Evolutionary conservation across 768 basidiomycete genomes (phyloP).

Genomic region (Tephrocybe sp.): DNA sequence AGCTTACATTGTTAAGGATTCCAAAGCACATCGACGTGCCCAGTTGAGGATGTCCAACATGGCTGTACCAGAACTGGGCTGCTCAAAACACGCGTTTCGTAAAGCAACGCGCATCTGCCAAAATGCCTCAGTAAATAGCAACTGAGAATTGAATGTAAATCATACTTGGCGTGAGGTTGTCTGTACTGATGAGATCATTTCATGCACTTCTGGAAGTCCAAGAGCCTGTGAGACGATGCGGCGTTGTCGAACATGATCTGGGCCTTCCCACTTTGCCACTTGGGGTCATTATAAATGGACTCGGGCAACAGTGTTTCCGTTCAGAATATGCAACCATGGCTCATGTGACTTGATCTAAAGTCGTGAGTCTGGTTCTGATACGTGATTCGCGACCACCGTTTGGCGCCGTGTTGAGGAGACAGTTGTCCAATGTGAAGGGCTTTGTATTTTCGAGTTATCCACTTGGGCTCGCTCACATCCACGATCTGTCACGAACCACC

Average conservation of each 20-base stretch:
- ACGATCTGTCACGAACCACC: too few relatives aligned
- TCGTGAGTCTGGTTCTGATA: too few relatives aligned
- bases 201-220: conserved; percentile 4
- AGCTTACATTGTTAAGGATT: conserved; percentile 7
- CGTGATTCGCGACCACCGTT: too few relatives aligned
- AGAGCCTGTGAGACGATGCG: conserved; percentile 6
- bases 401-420: too few relatives aligned
- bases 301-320: too few relatives aligned
- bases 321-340: too few relatives aligned
- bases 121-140: neutral
- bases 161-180: neutral
- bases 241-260: conserved; percentile 9
- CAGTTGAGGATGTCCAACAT: conserved; percentile 7
- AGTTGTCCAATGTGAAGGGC: too few relatives aligned
- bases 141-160: neutral
- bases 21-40: conserved; percentile 5
- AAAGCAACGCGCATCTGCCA: neutral
- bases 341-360: too few relatives aligned
- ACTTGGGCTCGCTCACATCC: too few relatives aligned
- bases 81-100: neutral
- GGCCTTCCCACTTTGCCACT: too few relatives aligned
- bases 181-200: conserved; percentile 8
- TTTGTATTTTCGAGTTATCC: too few relatives aligned
- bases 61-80: neutral
- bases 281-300: too few relatives aligned